phyloP scores from a whole-genome alignment of 2,329 filamentous ascomycete species.

The Drechslerella coelobrocha region DNA sequence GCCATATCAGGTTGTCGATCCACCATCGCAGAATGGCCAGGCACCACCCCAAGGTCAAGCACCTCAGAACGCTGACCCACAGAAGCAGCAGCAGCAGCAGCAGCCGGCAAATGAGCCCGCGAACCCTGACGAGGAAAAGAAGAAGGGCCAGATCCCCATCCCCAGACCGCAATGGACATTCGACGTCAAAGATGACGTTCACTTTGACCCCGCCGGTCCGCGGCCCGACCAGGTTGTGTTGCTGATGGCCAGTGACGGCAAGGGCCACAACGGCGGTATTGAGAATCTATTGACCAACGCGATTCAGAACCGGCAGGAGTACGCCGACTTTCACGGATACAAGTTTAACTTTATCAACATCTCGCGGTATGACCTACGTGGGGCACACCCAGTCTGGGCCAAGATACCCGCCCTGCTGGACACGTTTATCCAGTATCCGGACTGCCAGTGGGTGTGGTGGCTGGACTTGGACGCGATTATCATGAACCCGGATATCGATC shows the following conservation, averaged over 20 bases:
- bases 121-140: conserved; percentile 38
- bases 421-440: conserved; percentile 58
- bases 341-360: conserved; percentile 59
- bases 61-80: background rate
- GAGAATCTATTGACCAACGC: conserved; percentile 57
- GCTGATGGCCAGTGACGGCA: conserved; percentile 59
- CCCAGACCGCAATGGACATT: conserved; percentile 49
- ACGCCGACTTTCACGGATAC: conserved; percentile 58
- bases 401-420: conserved; percentile 60
- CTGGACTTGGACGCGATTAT: conserved; percentile 60
- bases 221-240: conserved; percentile 57
- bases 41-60: background rate
- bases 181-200: conserved; percentile 55
- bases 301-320: conserved; percentile 57
- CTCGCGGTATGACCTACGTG: conserved; percentile 58
- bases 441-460: conserved; percentile 59
- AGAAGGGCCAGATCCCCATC: conserved; percentile 37
- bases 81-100: conserved; percentile 10
- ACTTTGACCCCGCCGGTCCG: conserved; percentile 55
- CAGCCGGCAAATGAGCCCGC: conserved; percentile 19
- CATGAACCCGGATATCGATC: conserved; percentile 57
- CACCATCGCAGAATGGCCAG: conserved; percentile 14
- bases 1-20: conserved; percentile 38
- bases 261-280: conserved; percentile 59
- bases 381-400: conserved; percentile 58